Conservation (phyloP, 2,329 filamentous ascomycete species). For the Amauroascus verrucosus region DNA sequence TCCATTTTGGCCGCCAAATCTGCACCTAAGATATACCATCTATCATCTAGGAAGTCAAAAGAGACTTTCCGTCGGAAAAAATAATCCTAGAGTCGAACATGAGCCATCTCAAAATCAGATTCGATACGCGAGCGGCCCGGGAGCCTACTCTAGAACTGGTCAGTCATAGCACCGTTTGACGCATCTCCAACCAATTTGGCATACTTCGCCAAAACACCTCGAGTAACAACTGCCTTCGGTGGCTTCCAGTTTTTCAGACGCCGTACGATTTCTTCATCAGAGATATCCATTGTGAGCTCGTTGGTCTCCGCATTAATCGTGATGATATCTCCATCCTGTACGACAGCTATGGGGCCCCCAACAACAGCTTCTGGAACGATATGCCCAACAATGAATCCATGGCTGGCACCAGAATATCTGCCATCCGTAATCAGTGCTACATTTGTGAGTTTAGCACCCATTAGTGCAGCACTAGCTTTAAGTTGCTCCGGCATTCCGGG, state of each 20-base stretch:
- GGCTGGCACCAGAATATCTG: constrained; percentile 56
- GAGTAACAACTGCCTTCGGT: constrained; percentile 61
- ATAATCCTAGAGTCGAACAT: too few species aligned
- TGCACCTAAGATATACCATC: too few species aligned
- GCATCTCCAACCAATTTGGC: constrained; percentile 79
- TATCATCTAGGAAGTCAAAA: too few species aligned
- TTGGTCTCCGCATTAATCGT: constrained; percentile 76
- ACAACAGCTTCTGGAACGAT: constrained; percentile 80
- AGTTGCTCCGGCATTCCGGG: constrained; percentile 93
- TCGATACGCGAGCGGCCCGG: too few species aligned
- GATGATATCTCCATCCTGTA: constrained; percentile 70
- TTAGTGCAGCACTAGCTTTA: constrained; percentile 76
- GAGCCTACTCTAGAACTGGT: too few species aligned
- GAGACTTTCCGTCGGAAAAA: too few species aligned
- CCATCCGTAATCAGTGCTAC: constrained; percentile 89
- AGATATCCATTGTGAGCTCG: constrained; percentile 58
- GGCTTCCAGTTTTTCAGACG: constrained; percentile 58
- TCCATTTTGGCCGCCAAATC: too few species aligned
- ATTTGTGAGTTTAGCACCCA: constrained; percentile 80
- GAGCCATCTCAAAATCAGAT: too few species aligned
- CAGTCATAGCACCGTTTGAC: constrained; percentile 81
- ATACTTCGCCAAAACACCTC: constrained; percentile 86
- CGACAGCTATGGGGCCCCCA: constrained; percentile 73
- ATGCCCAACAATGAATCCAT: constrained; percentile 91
- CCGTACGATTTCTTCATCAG: constrained; percentile 57